phyloP scores from a whole-genome alignment of 2,329 filamentous ascomycete species.

The Trichoderma harzianum region DNA sequence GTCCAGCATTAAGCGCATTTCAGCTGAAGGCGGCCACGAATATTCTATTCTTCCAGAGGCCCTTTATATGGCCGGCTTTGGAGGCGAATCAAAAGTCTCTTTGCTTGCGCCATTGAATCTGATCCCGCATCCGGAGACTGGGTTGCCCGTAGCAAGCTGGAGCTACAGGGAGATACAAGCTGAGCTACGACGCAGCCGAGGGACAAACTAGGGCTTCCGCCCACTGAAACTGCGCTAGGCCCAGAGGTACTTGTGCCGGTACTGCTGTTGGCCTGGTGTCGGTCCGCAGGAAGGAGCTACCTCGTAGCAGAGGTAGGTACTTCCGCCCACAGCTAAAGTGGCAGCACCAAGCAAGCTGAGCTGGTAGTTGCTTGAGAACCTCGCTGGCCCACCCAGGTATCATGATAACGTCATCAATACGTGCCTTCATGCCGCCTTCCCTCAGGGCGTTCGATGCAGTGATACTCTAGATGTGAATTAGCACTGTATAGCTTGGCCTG shows the following conservation, averaged over 20 bases:
- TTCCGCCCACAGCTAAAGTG: neutral
- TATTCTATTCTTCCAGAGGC: neutral
- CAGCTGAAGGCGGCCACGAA: neutral
- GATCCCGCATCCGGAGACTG: slow-evolving; percentile 2
- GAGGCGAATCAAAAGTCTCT: neutral
- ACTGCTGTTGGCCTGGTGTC: neutral
- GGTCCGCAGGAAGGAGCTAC: neutral
- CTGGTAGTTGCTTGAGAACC: neutral
- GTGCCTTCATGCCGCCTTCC: neutral
- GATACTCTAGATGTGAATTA: neutral
- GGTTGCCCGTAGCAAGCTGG: neutral
- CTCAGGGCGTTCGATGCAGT: neutral
- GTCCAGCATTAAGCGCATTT: neutral
- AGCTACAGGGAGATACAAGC: slow-evolving; percentile 14
- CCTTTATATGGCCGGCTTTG: neutral
- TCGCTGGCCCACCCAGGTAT: neutral
- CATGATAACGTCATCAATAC: slow-evolving; percentile 32
- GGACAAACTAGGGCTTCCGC: slow-evolving; percentile 14
- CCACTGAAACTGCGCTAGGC: neutral
- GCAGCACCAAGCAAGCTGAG: neutral
- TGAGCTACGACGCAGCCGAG: slow-evolving; percentile 12
- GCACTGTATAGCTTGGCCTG: neutral
- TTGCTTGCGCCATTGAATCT: neutral
- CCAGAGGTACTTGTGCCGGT: neutral
- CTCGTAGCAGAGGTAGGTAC: neutral